phyloP scores from a whole-genome alignment of 768 basidiomycete genomes.

The Trametes villosa region DNA sequence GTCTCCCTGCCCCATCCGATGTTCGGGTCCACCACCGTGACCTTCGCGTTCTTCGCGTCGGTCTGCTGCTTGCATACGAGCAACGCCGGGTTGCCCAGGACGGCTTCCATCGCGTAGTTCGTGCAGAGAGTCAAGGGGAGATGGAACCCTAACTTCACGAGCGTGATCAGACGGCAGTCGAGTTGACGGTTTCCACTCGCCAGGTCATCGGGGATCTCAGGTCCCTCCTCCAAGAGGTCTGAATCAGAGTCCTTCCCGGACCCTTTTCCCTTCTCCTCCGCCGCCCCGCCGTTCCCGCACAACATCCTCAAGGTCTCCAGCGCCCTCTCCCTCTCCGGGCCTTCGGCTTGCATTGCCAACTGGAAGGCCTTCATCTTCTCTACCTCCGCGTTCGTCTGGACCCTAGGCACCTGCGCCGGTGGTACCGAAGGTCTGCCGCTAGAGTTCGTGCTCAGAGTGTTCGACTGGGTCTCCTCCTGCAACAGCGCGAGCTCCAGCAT shows the following conservation, averaged over 20 bases:
- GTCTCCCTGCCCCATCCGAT: constrained; percentile 3
- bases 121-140: constrained; percentile 10
- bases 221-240: background rate
- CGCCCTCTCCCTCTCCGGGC: background rate
- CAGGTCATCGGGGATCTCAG: background rate
- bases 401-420: background rate
- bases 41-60: background rate
- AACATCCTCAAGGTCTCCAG: background rate
- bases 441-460: background rate
- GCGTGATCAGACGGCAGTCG: background rate
- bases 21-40: background rate
- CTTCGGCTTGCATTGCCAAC: background rate
- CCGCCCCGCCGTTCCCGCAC: background rate
- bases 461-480: background rate
- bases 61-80: background rate
- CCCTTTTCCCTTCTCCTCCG: background rate
- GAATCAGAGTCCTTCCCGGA: background rate
- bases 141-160: constrained; percentile 5
- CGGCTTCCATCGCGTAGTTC: background rate
- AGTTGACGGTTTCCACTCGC: background rate
- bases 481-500: background rate
- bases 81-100: background rate
- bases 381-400: background rate
- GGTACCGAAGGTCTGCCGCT: background rate
- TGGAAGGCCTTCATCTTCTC: background rate